Conservation (phyloP, 495 filamentous ascomycete species). For the Tuber umbilicatum region DNA sequence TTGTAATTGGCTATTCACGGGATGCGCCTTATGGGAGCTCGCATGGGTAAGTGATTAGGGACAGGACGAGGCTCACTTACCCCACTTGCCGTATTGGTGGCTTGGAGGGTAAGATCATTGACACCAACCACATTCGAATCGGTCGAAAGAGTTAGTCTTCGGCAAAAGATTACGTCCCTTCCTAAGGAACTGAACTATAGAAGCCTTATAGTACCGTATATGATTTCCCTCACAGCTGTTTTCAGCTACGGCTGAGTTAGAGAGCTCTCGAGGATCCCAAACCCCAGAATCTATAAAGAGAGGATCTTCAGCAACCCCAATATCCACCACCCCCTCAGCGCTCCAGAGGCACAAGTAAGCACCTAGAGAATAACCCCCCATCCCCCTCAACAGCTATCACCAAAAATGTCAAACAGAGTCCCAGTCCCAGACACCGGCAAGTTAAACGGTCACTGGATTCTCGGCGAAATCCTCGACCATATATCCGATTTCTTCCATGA, state of each 20-base stretch:
- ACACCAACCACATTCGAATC: not conserved
- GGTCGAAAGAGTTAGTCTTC: not conserved
- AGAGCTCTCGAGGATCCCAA: not conserved
- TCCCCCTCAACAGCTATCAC: not conserved
- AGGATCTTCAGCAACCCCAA: not conserved
- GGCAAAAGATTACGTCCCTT: not conserved
- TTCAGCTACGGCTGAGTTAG: not conserved
- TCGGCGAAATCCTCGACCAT: slow-evolving; percentile 8
- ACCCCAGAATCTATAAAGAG: not conserved
- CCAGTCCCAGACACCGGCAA: slow-evolving; percentile 2
- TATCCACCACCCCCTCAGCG: not conserved
- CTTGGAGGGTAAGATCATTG: not conserved
- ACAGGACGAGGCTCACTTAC: not conserved
- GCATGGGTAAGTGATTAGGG: not conserved
- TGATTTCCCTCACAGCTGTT: not conserved
- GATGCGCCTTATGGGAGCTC: not conserved
- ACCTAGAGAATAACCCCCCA: not conserved
- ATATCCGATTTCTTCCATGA: not conserved
- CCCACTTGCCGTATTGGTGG: not conserved
- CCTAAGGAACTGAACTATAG: not conserved
- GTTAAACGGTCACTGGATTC: slow-evolving; percentile 5
- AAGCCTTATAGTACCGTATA: not conserved
- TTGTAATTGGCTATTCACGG: not conserved
- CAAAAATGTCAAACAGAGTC: slow-evolving; percentile 1
- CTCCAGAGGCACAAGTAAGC: not conserved